These are phyloP conservation scores for Pseudogymnoascus sp. DNA, from an alignment of 2,329 filamentous ascomycete genomes.

Conservation along the genomic window DNA sequence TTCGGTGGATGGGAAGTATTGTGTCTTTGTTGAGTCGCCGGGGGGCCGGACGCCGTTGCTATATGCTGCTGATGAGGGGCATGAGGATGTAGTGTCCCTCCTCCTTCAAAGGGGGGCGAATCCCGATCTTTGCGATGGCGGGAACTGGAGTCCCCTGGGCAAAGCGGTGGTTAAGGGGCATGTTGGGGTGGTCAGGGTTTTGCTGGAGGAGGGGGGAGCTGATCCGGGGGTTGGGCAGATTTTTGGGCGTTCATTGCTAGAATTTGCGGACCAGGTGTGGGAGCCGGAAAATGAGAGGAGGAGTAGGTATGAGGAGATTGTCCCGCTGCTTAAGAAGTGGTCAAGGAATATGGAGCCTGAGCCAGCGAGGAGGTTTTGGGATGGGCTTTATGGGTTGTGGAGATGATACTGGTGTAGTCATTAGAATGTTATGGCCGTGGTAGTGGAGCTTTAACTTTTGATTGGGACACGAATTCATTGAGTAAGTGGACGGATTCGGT, in stretches of 20 bases:
- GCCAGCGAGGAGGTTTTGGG: background rate
- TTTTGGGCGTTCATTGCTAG: background rate
- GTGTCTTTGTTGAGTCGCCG: no score
- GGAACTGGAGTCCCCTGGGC: background rate
- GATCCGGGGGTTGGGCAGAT: background rate
- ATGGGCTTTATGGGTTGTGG: conserved; percentile 15
- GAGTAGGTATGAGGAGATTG: background rate
- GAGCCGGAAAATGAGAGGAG: background rate
- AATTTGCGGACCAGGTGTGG: background rate
- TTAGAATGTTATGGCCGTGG: no score
- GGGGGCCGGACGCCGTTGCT: background rate
- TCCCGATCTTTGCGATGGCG: background rate
- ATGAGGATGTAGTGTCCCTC: no score
- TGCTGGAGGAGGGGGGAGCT: background rate
- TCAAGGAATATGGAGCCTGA: background rate
- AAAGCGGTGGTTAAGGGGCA: background rate
- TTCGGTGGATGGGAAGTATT: background rate
- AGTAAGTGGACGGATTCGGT: no score
- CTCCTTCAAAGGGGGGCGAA: background rate
- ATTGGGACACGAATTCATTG: no score
- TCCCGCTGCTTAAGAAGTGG: background rate
- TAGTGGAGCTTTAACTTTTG: no score
- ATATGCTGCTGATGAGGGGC: background rate
- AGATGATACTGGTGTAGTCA: background rate
- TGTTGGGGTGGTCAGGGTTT: background rate